Conservation (phyloP, 148 eudicot genomes). For the Nepenthes gracilis region DNA sequence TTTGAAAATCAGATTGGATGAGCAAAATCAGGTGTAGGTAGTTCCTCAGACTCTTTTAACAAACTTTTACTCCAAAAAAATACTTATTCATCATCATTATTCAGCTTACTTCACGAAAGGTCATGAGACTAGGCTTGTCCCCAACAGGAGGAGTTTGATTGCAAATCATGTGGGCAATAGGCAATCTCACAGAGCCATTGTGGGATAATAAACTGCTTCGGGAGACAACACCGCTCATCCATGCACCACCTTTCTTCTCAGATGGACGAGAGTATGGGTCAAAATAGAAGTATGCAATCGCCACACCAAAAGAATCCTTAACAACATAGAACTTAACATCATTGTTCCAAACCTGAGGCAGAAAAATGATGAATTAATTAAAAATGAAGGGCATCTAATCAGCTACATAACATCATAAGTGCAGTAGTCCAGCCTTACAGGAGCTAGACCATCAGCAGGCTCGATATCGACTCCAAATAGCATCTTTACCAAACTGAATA, state of each 20-base stretch:
- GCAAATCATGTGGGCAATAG: constrained; percentile 98
- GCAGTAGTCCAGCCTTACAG: constrained; percentile 30
- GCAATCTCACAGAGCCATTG: constrained; percentile 79
- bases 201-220: constrained; percentile 79
- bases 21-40: too few relatives aligned
- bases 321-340: constrained; percentile 76
- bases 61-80: too few relatives aligned
- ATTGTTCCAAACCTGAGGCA: constrained; percentile 70
- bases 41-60: too few relatives aligned
- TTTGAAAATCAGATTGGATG: too few relatives aligned
- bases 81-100: neutral
- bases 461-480: constrained; percentile 64
- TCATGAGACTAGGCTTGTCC: constrained; percentile 96
- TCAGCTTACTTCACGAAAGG: constrained; percentile 80
- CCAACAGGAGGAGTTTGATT: constrained; percentile 99
- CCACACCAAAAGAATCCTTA: constrained; percentile 72
- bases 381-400: neutral
- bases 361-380: constrained; percentile 1
- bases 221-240: constrained; percentile 95
- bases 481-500: constrained; percentile 76
- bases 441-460: constrained; percentile 88
- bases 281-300: constrained; percentile 84
- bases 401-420: neutral
- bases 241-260: constrained; percentile 95
- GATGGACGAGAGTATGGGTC: constrained; percentile 99